Evolutionary conservation across 805 yeast genomes (phyloP).

Genomic region (Wickerhamiella spandovensis): DNA sequence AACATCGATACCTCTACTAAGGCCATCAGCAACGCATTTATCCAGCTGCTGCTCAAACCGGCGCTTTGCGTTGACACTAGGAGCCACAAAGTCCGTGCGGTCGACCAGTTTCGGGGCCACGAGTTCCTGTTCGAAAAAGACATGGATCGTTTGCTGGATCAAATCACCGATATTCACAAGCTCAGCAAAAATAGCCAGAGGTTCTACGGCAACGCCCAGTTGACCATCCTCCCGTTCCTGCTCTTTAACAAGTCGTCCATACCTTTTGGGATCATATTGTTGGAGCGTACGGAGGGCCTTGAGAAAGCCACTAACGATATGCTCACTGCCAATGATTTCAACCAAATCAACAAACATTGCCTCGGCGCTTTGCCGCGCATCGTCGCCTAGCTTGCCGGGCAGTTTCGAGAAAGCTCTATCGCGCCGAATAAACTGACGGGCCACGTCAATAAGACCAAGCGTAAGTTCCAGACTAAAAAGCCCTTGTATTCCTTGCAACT

Average conservation of each 20-base stretch:
- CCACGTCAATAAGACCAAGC: slow-evolving; percentile 53
- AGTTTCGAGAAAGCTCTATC: slow-evolving; percentile 33
- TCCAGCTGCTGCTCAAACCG: slow-evolving; percentile 71
- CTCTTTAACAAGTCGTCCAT: slow-evolving; percentile 18
- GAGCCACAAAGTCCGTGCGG: slow-evolving; percentile 66
- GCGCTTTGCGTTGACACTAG: slow-evolving; percentile 66
- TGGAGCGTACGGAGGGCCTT: slow-evolving; percentile 61
- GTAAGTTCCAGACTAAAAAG: slow-evolving; percentile 74
- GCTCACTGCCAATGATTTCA: slow-evolving; percentile 51
- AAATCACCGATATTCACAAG: slow-evolving; percentile 86
- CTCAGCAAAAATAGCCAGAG: slow-evolving; percentile 76
- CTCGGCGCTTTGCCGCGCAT: slow-evolving; percentile 37
- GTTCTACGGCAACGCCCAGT: slow-evolving; percentile 43
- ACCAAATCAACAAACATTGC: slow-evolving; percentile 58
- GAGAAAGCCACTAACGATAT: slow-evolving; percentile 72
- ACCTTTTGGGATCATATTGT: slow-evolving; percentile 50
- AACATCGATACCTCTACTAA: slow-evolving; percentile 84
- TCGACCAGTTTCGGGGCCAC: slow-evolving; percentile 41
- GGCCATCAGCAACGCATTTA: slow-evolving; percentile 81
- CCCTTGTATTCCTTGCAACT: slow-evolving; percentile 60
- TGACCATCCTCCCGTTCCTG: slow-evolving; percentile 9
- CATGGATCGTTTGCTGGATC: slow-evolving; percentile 81
- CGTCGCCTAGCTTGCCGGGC: slow-evolving; percentile 23
- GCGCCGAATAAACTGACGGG: slow-evolving; percentile 49
- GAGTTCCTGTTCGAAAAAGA: slow-evolving; percentile 80